phyloP scores from a whole-genome alignment of 106 monocot genomes.

The Dioscorea dumetorum region DNA sequence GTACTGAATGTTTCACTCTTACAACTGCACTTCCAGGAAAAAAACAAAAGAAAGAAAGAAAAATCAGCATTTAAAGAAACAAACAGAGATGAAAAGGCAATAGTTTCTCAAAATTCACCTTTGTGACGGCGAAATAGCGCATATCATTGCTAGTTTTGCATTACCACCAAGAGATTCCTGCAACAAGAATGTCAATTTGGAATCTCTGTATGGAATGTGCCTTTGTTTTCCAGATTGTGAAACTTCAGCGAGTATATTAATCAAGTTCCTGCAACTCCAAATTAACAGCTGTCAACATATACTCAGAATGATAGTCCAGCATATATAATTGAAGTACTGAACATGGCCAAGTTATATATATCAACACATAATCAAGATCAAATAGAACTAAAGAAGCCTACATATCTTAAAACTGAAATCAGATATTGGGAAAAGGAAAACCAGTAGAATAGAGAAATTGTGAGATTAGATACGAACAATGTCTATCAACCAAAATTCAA shows the following conservation, averaged over 20 bases:
- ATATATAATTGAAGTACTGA: no score
- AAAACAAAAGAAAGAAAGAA: not conserved
- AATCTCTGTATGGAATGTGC: slow-evolving; percentile 97
- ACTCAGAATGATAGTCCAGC: no score
- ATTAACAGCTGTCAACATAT: not conserved
- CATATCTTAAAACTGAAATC: no score
- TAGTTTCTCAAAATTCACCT: slow-evolving; percentile 23
- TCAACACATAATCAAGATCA: no score
- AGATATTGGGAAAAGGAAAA: no score
- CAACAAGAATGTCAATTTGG: slow-evolving; percentile 88
- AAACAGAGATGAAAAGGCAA: not conserved
- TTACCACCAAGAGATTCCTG: slow-evolving; percentile 99
- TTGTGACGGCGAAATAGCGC: slow-evolving; percentile 84
- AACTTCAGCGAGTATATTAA: slow-evolving; percentile 90
- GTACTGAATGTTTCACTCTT: slow-evolving; percentile 91
- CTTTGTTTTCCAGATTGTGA: slow-evolving; percentile 91
- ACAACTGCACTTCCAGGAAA: slow-evolving; percentile 52
- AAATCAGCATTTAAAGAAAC: not conserved
- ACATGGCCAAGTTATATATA: no score
- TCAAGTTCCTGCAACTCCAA: slow-evolving; percentile 67
- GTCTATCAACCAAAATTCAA: no score
- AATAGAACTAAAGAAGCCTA: no score
- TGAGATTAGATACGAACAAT: no score
- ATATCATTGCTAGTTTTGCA: slow-evolving; percentile 96
- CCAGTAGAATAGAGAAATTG: no score